Evolutionary conservation across 2,329 filamentous ascomycete species (phyloP), one percentile per base, ranked within the genome.

Genomic region (Ophiocordyceps australis): DNA sequence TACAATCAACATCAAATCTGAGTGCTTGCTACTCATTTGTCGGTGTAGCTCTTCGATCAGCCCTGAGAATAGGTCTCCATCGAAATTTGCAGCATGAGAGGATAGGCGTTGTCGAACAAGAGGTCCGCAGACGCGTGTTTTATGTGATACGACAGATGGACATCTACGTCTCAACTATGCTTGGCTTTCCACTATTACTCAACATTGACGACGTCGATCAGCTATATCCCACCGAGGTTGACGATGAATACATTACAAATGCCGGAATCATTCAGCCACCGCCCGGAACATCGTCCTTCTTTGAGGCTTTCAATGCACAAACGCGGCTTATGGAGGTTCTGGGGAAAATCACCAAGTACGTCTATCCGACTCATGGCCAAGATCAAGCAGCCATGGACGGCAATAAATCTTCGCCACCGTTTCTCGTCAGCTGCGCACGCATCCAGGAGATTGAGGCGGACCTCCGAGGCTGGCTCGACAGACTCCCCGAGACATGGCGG

Each of bases 11-110:
- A 3, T 77, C 78, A 8, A 80, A 81, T 41, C 54, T 86, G 17
- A 79, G 73, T 41, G 76, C 72, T 8, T 86, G 79, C 43, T 86
- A 86, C 46, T 70, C 77, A 0, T 83, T 81, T 37, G 64, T 86
- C 24, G 79, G 79, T 6, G 76, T 86, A 38, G 79, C 77, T 3
- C 55, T 85, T 25, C 67, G 78, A 26, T 75, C 76, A 6, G 71
- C 76, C n/a, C 50, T 86, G 18, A 68, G 78, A 16, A 73, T 86
- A 51, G 80, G 80, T 7, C 55, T 86, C 15, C 80, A 89, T 45
- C 73, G 80, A 27, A 68, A 77, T 31, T 52, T 86, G 5, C 57
- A 71, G 9, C 68, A 75, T 24, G 62, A 67, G 28, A 62, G 62
- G 29, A 62, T 76, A 28, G 62, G 65, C 25, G 58, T 66, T 3